Base-by-base conservation (phyloP, 306 rosid species). In the Ochetophila trinervis region DNA sequence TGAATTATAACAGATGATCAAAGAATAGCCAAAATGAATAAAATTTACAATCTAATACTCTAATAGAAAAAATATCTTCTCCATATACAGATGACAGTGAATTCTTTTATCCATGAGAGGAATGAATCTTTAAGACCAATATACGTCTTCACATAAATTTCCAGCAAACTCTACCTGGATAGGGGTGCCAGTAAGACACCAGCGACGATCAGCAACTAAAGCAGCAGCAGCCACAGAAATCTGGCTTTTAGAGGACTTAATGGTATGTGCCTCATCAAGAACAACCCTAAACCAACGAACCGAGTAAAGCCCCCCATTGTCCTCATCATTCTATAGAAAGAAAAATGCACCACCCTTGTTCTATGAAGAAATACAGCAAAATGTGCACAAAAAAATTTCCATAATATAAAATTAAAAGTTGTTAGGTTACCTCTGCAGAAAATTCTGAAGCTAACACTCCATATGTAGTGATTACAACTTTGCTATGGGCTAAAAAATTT, bases 111-210 rank as follows among this genome's bases (percentile, higher is more conserved):
- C 34, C 30, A 36, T 8, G 1, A 19, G 14, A 19, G 50, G 21
- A 44, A 45, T 13, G 19, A 61, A 24, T 20, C 11, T 40, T 14
- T 14, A 27, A 57, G 48, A 68, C 21, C 32, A 51, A 17, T 34
- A 50, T 0, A 6, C 0, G 8, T 58, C 22, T 20, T 65, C 15
- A 24, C 19, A 55, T 15, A 44, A 53, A 36, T 47, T 56, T 37
- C 52, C 49, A 14, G 4, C 36, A 60, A 74, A 74, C 32, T 22
- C 49, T 34, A 85, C 98, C 95, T 92, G 98, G 62, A 92, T 89
- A 14, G 98, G 98, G 65, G 98, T 92, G 62, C 98, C 98, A 53
- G 98, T 92, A 53, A 92, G 96, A 80, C 96, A 89, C 98, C 98
- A 92, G 49, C 96, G 96, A 15, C 84, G 71, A 78, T 85, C 96